phyloP scores from a whole-genome alignment of 495 filamentous ascomycete genomes.

The Penicillium crystallinum region DNA sequence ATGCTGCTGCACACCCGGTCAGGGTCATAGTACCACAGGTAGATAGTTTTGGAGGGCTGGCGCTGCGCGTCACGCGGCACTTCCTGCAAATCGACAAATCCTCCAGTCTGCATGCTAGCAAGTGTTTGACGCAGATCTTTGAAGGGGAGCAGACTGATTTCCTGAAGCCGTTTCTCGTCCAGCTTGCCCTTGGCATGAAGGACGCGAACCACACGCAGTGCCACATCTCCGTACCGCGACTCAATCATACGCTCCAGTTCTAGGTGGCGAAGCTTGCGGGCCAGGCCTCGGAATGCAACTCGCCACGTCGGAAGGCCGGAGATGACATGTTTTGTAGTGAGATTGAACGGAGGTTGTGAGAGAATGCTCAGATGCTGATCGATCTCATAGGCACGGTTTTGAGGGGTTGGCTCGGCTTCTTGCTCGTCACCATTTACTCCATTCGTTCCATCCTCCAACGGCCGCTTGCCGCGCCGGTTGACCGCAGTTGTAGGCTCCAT shows the following conservation, averaged over 20 bases:
- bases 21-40: slow-evolving; percentile 83
- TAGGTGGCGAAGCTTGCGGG: slow-evolving; percentile 58
- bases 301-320: slow-evolving; percentile 67
- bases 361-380: slow-evolving; percentile 75
- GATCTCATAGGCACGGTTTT: slow-evolving; percentile 47
- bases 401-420: slow-evolving; percentile 31
- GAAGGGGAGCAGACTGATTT: slow-evolving; percentile 68
- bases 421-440: slow-evolving; percentile 30
- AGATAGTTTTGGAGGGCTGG: slow-evolving; percentile 72
- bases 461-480: slow-evolving; percentile 33
- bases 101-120: slow-evolving; percentile 71
- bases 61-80: slow-evolving; percentile 79
- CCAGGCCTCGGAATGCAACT: slow-evolving; percentile 67
- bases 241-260: slow-evolving; percentile 77
- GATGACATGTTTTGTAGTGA: slow-evolving; percentile 45
- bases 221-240: slow-evolving; percentile 67
- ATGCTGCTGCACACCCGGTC: slow-evolving; percentile 61
- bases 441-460: slow-evolving; percentile 26
- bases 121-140: slow-evolving; percentile 78
- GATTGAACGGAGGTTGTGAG: slow-evolving; percentile 61
- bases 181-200: slow-evolving; percentile 81
- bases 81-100: slow-evolving; percentile 86
- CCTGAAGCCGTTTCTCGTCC: slow-evolving; percentile 79
- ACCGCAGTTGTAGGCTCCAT: slow-evolving; percentile 17
- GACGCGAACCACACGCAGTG: slow-evolving; percentile 72